Evolutionary conservation across 2,329 filamentous ascomycete species (phyloP), one percentile per base, ranked within the genome.

Genomic region (Sclerotinia spermophila): DNA sequence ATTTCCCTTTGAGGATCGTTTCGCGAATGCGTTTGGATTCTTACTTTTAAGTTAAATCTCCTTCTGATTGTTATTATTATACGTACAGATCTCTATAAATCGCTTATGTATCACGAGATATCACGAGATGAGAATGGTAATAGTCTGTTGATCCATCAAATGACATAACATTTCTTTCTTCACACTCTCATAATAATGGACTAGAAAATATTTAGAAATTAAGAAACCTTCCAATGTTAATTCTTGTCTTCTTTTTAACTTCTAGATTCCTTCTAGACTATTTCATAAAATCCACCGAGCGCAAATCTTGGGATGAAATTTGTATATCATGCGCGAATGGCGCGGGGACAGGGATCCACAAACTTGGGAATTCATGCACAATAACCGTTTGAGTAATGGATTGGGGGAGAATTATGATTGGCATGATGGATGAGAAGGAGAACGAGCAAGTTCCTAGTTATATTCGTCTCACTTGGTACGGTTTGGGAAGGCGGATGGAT

Each of bases 351-450:
- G 42, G 67, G 67, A 59, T 64, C 15, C 13, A 5, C 21, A 38
- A n/a, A 38, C 56, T 53, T 69, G 67, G 35, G 19, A 2, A 44
- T 69, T 69, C 67, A 69, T 69, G 67, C 67, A 64, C 27, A 15
- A 24, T 27, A 33, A 33, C 33, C 44, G 3, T 38, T 35, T 33
- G 6, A n/a, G n/a, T 35, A 33, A 30, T 33, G 30, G 3, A 11
- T 33, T 30, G 35, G 58, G 67, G 56, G 35, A 21, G 24, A 38
- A 5, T n/a, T 17, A 33, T 6, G n/a, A 45, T 35, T 45, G 42
- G 56, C 67, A 69, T 69, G 27, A 69, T 69, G 42, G 44, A 42
- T 33, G 67, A 53, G 44, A 62, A 30, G 21, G 35, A 33, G 13
- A 33, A 38, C 35, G 30, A 42, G 65, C 35, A 62, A 24, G 56